Evolutionary conservation across 2,329 filamentous ascomycete species (phyloP), one percentile per base, ranked within the genome.

Genomic region (Pseudogymnoascus destructans): DNA sequence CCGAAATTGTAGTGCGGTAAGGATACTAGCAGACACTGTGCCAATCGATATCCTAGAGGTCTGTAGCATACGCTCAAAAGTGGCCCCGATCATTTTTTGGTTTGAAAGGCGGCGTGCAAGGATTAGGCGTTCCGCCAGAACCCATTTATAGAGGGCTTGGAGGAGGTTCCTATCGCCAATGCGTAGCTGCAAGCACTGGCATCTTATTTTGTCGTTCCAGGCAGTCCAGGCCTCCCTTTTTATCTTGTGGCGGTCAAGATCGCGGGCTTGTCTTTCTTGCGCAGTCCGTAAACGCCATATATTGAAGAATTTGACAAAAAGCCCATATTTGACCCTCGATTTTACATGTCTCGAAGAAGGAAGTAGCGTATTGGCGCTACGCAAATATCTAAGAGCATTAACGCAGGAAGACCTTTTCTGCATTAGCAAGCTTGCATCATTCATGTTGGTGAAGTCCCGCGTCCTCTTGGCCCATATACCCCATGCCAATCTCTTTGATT

Each of bases 201-300:
- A 76, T 15, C 82, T 79, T 13, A 84, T 72, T 13, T 72, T 71
- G 64, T 85, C 79, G 62, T 84, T 85, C 83, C 82, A 86, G 9
- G 72, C 71, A 1, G 76, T 82, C 73, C 79, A 82, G 3, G 78
- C 73, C 66, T 80, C 81, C 55, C 75, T 76, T 55, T 82, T 65
- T 25, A 84, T 67, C 49, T 80, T 76, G 62, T 73, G 67, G 9
- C 71, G 75, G 65, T 84, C 74, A 30, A 79, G 70, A 55, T 73
- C 69, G 19, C 71, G 69, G 15, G 82, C 81, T 63, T 75, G 71
- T 52, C 70, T 70, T 32, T 75, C 70, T 63, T 75, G 71, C 36
- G 70, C 67, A 55, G 72, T 62, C 54, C 73, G 75, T 21, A 72
- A 68, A 11, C 73, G 70, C 81, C 81, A 85, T 15, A 72, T 69